Evolutionary conservation across 208 protist species (phyloP), one percentile per base, ranked within the genome.

Genomic region (Naegleria lovaniensis): DNA sequence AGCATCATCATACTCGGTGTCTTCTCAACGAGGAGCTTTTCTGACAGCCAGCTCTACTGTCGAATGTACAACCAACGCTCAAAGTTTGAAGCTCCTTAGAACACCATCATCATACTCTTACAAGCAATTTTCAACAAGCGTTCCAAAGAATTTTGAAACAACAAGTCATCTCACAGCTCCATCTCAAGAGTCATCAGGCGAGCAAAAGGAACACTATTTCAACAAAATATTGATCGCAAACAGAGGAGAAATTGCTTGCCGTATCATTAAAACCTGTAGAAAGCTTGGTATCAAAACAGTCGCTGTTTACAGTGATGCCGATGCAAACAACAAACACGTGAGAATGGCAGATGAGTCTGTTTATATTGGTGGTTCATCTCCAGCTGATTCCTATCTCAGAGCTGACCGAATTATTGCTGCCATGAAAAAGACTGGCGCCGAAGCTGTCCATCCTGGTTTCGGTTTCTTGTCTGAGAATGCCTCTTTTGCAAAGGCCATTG

Each of bases 401-500:
- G 92, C 92, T 29, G 95, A 97, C 36, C 87, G 90, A 16, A 95
- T 98, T 75, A 41, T 98, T 4, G 92, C 95, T 16, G 95, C 94
- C 0, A 94, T 93, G 51, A 92, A 93, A 85, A 5, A 88, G 5
- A 95, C 93, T 16, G 94, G 94, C 40, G 95, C 94, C 93, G 79
- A 95, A 90, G 95, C 95, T 19, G 93, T 98, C 29, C 91, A 92
- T 52, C 95, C 95, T 7, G 96, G 96, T 51, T 97, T 96, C 90
- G 95, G 96, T 29, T 97, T 97, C 90, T 91, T 97, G n/a, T 96
- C 95, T 38, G 96, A 97, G 91, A 95, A 95, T 90, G 90, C 92
- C 0, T 75, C 92, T 38, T 96, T 97, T 90, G 92, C 93, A 29
- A 90, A 92, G 43, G 91, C 90, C 16, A 86, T 95, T 5, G 91